These are phyloP conservation scores for Psidium guajava DNA, from an alignment of 345 rosid genomes.

Conservation along the genomic window DNA sequence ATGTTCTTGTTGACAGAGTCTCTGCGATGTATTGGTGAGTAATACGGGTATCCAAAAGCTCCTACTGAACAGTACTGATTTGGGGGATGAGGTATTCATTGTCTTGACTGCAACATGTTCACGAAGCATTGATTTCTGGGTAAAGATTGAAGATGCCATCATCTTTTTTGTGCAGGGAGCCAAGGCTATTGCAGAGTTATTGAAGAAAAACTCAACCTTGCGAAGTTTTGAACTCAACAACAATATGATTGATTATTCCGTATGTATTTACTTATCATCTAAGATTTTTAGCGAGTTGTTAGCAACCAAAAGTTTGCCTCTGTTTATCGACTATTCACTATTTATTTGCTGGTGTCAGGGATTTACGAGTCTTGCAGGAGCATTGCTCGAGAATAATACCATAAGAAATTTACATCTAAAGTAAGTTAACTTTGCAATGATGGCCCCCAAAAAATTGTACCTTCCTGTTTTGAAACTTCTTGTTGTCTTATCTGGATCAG, in stretches of 20 bases:
- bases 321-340: slow-evolving; percentile 1
- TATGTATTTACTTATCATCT: slow-evolving; percentile 21
- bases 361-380: slow-evolving; percentile 88
- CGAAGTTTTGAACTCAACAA: slow-evolving; percentile 82
- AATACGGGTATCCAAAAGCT: slow-evolving; percentile 69
- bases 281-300: background rate
- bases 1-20: slow-evolving; percentile 31
- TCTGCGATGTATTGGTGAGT: slow-evolving; percentile 58
- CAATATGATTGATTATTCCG: slow-evolving; percentile 96
- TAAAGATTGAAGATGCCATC: background rate
- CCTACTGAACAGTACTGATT: slow-evolving; percentile 68
- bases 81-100: slow-evolving; percentile 80
- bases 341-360: slow-evolving; percentile 68
- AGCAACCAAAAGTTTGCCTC: background rate
- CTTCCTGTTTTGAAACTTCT: background rate
- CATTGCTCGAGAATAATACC: slow-evolving; percentile 58
- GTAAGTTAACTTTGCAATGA: slow-evolving; percentile 33
- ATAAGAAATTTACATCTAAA: slow-evolving; percentile 67
- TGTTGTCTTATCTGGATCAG: background rate
- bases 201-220: slow-evolving; percentile 70
- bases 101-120: background rate
- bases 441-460: background rate
- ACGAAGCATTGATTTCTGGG: background rate
- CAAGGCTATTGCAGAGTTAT: slow-evolving; percentile 72
- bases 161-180: slow-evolving; percentile 61